These are phyloP conservation scores for Fragaria iinumae DNA, from an alignment of 306 rosid species.

Conservation along the genomic window DNA sequence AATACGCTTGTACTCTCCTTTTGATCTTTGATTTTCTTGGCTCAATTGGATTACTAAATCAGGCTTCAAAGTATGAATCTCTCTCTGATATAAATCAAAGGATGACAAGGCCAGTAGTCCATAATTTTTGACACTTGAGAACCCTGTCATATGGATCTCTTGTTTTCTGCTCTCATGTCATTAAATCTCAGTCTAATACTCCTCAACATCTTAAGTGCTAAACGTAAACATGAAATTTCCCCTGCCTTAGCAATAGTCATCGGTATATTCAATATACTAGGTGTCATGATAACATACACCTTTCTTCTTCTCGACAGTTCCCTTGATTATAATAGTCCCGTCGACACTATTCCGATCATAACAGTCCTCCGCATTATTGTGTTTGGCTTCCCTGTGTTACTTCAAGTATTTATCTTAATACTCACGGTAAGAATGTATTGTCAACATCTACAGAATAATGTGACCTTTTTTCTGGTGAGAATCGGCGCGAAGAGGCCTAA, in stretches of 20 bases:
- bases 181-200: neutral
- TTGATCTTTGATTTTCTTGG: neutral
- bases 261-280: neutral
- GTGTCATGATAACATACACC: neutral
- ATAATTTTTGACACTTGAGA: neutral
- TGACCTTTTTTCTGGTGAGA: neutral
- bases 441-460: neutral
- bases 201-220: neutral
- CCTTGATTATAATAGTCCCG: neutral
- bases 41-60: neutral
- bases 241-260: neutral
- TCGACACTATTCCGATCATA: neutral
- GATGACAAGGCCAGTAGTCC: neutral
- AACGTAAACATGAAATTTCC: neutral
- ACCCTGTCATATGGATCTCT: neutral
- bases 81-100: neutral
- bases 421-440: neutral
- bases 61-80: neutral
- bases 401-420: neutral
- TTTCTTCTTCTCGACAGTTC: neutral
- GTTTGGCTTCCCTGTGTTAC: neutral
- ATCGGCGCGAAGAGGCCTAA: neutral
- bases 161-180: neutral
- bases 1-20: neutral
- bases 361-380: neutral